These are phyloP conservation scores for Talaromyces wortmannii DNA, from an alignment of 495 filamentous ascomycete species.

Conservation along the genomic window DNA sequence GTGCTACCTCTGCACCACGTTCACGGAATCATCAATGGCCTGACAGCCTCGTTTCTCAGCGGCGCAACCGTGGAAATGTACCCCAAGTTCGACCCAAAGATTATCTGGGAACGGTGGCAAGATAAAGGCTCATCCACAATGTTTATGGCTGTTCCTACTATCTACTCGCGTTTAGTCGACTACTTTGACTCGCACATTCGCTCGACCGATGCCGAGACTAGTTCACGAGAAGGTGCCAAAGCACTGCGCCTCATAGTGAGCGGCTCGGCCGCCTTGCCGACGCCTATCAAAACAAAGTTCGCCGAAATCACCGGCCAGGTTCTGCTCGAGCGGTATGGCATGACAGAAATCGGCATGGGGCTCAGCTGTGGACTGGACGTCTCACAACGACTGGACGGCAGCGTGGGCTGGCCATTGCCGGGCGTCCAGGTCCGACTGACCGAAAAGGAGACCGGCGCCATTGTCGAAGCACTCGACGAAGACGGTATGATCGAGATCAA, in stretches of 20 bases:
- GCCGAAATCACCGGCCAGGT: constrained; percentile 32
- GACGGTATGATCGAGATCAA: constrained; percentile 42
- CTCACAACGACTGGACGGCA: constrained; percentile 31
- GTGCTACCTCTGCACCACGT: constrained; percentile 39
- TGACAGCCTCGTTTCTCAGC: constrained; percentile 28
- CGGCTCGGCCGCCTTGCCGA: constrained; percentile 37
- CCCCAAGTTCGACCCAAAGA: constrained; percentile 34
- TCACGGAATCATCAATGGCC: constrained; percentile 37
- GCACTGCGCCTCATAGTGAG: constrained; percentile 31
- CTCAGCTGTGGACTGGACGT: constrained; percentile 33
- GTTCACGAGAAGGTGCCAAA: constrained; percentile 22
- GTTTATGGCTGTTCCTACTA: constrained; percentile 41
- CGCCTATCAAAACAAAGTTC: constrained; percentile 35
- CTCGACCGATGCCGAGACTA: constrained; percentile 25
- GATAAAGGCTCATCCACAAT: constrained; percentile 29
- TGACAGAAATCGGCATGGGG: constrained; percentile 43
- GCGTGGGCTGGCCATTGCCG: constrained; percentile 39
- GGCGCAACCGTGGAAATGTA: constrained; percentile 38
- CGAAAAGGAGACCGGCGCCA: constrained; percentile 28
- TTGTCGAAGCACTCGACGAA: constrained; percentile 23
- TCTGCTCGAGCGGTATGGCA: constrained; percentile 38
- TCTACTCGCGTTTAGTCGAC: constrained; percentile 38
- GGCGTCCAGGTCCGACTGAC: constrained; percentile 35
- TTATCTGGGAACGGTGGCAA: constrained; percentile 38
- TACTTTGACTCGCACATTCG: constrained; percentile 36